Conservation (phyloP, 2,329 filamentous ascomycete species). For the Botrytis medusae region DNA sequence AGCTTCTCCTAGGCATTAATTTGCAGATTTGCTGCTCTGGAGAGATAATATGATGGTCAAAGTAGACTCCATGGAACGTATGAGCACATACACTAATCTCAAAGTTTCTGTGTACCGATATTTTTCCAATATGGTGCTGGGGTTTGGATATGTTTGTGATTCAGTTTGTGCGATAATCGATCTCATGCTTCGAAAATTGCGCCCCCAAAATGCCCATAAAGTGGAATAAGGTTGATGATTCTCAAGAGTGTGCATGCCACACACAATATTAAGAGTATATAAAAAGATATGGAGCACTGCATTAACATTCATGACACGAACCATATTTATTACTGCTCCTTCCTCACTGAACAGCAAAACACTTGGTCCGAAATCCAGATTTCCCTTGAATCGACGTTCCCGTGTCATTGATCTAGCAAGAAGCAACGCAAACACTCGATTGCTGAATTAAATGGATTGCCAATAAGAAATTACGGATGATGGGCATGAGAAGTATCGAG, state of each 20-base stretch:
- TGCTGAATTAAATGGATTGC: neutral
- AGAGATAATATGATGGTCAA: neutral
- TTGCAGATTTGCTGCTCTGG: neutral
- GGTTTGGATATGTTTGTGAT: neutral
- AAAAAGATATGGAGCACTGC: neutral
- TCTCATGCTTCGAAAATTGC: too few species aligned
- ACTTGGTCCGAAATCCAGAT: neutral
- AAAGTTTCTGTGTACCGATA: neutral
- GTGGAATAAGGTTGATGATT: neutral
- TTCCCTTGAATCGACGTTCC: neutral
- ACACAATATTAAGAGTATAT: neutral
- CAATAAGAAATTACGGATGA: neutral
- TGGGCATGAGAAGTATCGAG: neutral
- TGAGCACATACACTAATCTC: neutral
- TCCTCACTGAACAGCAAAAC: neutral
- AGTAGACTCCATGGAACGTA: too few species aligned
- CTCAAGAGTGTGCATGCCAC: neutral
- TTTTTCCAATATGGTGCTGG: neutral
- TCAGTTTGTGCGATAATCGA: neutral
- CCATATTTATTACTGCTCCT: neutral
- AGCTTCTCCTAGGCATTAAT: neutral
- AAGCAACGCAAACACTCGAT: neutral
- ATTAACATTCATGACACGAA: neutral
- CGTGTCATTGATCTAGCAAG: neutral
- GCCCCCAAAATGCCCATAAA: too few species aligned